A percentile compares a stretch with the other conserved stretches of the same genome.
phyloP scores from a whole-genome alignment of 2,329 filamentous ascomycete species.

The Dactylellina parvicollis region DNA sequence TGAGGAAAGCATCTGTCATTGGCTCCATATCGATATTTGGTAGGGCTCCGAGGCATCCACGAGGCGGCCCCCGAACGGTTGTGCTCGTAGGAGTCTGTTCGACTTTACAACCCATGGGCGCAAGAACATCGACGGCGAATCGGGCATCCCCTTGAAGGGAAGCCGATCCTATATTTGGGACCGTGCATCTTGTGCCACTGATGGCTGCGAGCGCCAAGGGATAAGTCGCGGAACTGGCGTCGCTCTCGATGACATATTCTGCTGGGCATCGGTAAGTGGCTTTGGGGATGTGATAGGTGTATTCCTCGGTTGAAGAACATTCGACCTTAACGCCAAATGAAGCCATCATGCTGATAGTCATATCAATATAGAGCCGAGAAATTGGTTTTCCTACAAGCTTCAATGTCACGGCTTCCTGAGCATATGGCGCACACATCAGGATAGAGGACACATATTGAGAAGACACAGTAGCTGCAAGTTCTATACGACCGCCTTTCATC shows the following conservation, averaged over 20 bases:
- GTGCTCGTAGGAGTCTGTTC: constrained; percentile 85
- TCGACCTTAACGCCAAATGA: constrained; percentile 85
- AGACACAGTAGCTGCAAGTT: constrained; percentile 92
- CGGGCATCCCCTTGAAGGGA: constrained; percentile 94
- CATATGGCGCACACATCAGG: constrained; percentile 95
- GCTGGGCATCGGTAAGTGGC: constrained; percentile 82
- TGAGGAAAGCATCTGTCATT: constrained; percentile 98
- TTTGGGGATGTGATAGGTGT: constrained; percentile 93
- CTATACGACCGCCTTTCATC: constrained; percentile 85
- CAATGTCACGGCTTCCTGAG: constrained; percentile 90
- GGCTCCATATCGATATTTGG: constrained; percentile 95
- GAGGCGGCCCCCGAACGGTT: constrained; percentile 86
- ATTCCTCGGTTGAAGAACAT: constrained; percentile 78
- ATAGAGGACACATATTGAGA: constrained; percentile 99
- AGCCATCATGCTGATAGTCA: constrained; percentile 98
- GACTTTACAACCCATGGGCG: constrained; percentile 92
- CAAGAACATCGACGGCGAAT: constrained; percentile 88
- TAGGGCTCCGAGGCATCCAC: constrained; percentile 77
- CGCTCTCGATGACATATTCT: constrained; percentile 92
- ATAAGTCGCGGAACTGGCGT: constrained; percentile 97
- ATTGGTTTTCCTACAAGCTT: constrained; percentile 95
- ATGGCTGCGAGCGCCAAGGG: constrained; percentile 93
- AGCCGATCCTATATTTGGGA: constrained; percentile 92
- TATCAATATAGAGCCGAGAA: constrained; percentile 96
- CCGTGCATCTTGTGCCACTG: constrained; percentile 91